Evolutionary conservation across 305 asterid species (phyloP).

Genomic region (Fraxinus xanthoxyloides): DNA sequence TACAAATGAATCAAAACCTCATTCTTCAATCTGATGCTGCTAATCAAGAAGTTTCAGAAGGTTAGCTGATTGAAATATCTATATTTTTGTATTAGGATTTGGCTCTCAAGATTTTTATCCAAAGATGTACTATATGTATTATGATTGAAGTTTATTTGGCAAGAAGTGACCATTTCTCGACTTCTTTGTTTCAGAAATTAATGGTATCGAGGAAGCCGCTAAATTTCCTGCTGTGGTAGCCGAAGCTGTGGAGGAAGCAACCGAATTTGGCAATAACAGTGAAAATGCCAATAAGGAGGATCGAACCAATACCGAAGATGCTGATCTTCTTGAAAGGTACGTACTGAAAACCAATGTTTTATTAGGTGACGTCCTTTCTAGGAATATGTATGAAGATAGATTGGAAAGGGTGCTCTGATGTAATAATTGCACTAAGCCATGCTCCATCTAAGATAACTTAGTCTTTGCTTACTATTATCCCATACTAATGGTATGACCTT

Average conservation of each 20-base stretch:
- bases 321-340: slow-evolving; percentile 58
- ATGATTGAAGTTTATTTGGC: not conserved
- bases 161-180: not conserved
- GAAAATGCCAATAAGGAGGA: slow-evolving; percentile 38
- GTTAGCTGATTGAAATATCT: slow-evolving; percentile 26
- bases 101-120: not conserved
- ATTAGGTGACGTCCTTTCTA: not conserved
- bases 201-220: slow-evolving; percentile 29
- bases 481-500: slow-evolving; percentile 14
- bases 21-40: slow-evolving; percentile 28
- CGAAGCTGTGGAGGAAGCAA: slow-evolving; percentile 34
- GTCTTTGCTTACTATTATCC: not conserved
- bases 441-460: not conserved
- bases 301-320: slow-evolving; percentile 28
- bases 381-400: not conserved
- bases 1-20: slow-evolving; percentile 41
- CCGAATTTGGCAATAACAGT: slow-evolving; percentile 20
- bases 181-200: slow-evolving; percentile 30
- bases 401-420: not conserved
- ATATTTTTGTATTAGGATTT: not conserved
- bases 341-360: not conserved
- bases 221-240: slow-evolving; percentile 28
- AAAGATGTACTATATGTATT: not conserved
- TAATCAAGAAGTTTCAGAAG: slow-evolving; percentile 48
- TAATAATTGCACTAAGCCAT: not conserved